Base-by-base conservation (phyloP, 495 filamentous ascomycete genomes). In the Margaritispora aquatica region DNA sequence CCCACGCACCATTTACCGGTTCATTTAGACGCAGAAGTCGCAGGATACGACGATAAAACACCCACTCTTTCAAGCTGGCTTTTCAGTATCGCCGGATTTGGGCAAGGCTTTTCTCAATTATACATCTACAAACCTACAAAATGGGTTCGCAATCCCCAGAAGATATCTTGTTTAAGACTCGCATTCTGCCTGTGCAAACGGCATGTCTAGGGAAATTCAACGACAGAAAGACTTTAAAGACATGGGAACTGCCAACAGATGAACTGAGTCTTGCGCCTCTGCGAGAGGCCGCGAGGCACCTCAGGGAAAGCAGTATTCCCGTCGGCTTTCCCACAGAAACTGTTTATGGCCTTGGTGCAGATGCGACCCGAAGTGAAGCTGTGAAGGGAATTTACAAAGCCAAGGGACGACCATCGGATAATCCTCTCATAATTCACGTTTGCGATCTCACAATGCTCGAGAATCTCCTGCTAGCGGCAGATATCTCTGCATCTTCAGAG, bases 301-400 rank as follows among this genome's bases (percentile, higher is more conserved):
- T 68, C 2, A 52, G 60, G 23, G 24, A 51, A 22, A 63, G 47
- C 24, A 58, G 51, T 24, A 64, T 63, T 46, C 92, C 92, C 19
- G 89, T 99, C 44, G 95, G 90, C 9, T 99, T 99, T 69, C 95
- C 94, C 4, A 99, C 95, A 0, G 94, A 99, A 73, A 99, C 94
- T 5, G 94, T 99, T 10, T 99, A 99, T 71, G 94, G 94, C 1
- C 79, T 99, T 15, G 94, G 92, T 51, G 94, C 93, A 20, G 94
- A 97, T 75, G 95, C 94, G 5, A 97, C 92, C 26, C 81, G 88
- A 66, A 86, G 80, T 62, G 75, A 72, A 36, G 87, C 93, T n/a
- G 93, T 97, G n/a, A 80, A 80, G 59, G 90, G 89, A 5, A 99
- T 99, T 65, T 99, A 92, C 72, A 75, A 79, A 17, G 92, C 91